A percentile compares a stretch with the other conserved stretches of the same genome.
Evolutionary conservation across 2,329 filamentous ascomycete species (phyloP).

Genomic region (Alternaria atra): DNA sequence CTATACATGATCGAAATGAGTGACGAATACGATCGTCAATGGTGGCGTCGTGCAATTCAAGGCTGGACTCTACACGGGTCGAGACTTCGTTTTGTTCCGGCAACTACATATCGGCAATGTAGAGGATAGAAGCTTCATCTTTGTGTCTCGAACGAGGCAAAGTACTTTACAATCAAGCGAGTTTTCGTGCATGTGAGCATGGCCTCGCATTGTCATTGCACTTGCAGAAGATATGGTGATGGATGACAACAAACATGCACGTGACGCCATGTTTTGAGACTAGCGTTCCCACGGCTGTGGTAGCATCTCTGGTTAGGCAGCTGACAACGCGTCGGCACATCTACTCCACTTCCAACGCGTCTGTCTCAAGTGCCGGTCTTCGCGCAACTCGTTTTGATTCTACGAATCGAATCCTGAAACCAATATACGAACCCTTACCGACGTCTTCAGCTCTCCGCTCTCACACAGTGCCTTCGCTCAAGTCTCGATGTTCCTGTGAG

Average conservation of each 20-base stretch:
- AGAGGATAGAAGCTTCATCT: neutral
- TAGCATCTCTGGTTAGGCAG: neutral
- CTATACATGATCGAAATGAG: neutral
- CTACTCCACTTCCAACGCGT: conserved; percentile 13
- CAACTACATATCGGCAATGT: neutral
- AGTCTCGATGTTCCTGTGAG: neutral
- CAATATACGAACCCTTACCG: neutral
- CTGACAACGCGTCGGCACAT: conserved; percentile 9
- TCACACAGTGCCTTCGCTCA: neutral
- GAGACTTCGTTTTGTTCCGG: neutral
- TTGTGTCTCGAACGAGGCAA: no score
- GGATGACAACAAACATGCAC: neutral
- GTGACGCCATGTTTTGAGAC: neutral
- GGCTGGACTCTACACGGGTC: neutral
- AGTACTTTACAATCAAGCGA: neutral
- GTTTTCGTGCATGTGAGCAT: neutral
- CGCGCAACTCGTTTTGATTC: neutral
- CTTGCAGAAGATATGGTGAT: neutral
- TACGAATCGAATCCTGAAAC: neutral
- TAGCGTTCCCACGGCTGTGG: neutral
- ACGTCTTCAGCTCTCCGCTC: neutral
- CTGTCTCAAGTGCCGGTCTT: neutral
- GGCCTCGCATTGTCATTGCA: neutral
- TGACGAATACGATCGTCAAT: conserved; percentile 1
- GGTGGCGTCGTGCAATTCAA: neutral